Percentiles rank a stretch among this genome's conserved stretches.
Conservation (phyloP, 2,329 filamentous ascomycete genomes). For the Sclerotinia trifoliorum region DNA sequence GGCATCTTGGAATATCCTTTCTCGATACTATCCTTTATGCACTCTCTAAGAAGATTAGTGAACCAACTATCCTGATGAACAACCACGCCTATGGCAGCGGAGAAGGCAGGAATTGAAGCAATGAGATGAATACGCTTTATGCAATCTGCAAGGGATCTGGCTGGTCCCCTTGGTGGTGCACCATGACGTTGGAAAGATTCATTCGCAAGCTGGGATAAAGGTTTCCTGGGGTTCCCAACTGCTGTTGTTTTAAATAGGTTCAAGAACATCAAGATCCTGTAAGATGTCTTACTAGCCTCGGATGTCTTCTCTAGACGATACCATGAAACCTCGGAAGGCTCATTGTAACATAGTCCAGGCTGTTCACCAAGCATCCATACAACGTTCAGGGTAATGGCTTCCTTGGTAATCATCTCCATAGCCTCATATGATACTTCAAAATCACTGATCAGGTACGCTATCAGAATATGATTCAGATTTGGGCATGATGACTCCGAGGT, state of each 20-base stretch:
- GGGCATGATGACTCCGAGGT: slow-evolving; percentile 46
- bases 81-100: slow-evolving; percentile 46
- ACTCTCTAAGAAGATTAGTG: slow-evolving; percentile 41
- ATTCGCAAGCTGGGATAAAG: slow-evolving; percentile 45
- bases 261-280: slow-evolving; percentile 53
- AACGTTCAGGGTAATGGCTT: slow-evolving; percentile 52
- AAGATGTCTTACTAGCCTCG: slow-evolving; percentile 47
- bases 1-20: slow-evolving; percentile 40
- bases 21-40: slow-evolving; percentile 40
- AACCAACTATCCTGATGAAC: slow-evolving; percentile 35
- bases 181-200: slow-evolving; percentile 49
- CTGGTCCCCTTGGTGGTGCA: slow-evolving; percentile 45
- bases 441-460: slow-evolving; percentile 49
- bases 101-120: slow-evolving; percentile 45
- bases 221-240: slow-evolving; percentile 41
- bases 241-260: slow-evolving; percentile 50
- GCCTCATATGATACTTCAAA: slow-evolving; percentile 44
- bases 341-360: slow-evolving; percentile 49
- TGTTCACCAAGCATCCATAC: slow-evolving; percentile 49
- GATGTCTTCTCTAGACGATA: slow-evolving; percentile 51
- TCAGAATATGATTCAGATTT: slow-evolving; percentile 50
- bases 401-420: slow-evolving; percentile 46
- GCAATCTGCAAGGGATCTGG: slow-evolving; percentile 44
- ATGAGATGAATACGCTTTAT: slow-evolving; percentile 47
- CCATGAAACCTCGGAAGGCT: slow-evolving; percentile 43